phyloP scores from a whole-genome alignment of 75 land plant species.

The Cupressus sempervirens region DNA sequence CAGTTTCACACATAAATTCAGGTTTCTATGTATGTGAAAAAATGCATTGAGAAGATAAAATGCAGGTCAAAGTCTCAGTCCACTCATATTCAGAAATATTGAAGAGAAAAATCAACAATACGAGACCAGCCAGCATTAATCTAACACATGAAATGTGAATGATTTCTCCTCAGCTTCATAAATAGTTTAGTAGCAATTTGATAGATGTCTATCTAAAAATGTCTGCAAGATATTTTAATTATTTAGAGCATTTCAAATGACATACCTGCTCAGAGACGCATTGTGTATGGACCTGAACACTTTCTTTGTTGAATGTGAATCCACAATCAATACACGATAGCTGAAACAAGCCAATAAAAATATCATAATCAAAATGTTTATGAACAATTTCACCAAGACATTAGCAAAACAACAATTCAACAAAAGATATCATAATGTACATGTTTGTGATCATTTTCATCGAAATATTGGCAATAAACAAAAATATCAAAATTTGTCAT shows the following conservation, averaged over 20 bases:
- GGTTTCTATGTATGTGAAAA: background rate
- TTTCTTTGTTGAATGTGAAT: slow-evolving; percentile 58
- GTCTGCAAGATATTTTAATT: background rate
- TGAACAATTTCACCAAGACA: background rate
- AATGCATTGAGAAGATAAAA: background rate
- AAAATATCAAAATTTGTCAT: background rate
- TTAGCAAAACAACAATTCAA: too few relatives aligned
- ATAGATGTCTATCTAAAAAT: background rate
- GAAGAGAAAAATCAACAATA: background rate
- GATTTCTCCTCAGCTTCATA: background rate
- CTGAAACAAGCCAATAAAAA: slow-evolving; percentile 25
- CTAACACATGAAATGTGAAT: background rate
- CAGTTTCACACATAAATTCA: background rate
- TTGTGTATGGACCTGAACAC: slow-evolving; percentile 83
- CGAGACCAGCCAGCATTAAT: background rate
- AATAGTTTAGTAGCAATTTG: background rate
- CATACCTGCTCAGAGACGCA: slow-evolving; percentile 81
- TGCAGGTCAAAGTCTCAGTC: background rate
- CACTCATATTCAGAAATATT: background rate
- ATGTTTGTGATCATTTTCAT: background rate
- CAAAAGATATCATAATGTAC: slow-evolving; percentile 1
- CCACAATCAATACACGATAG: slow-evolving; percentile 96
- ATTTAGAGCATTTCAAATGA: background rate
- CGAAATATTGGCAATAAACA: background rate
- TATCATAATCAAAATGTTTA: background rate